Base-by-base conservation (phyloP, 176 grass and related monocot species). In the Pontederia crassipes region DNA sequence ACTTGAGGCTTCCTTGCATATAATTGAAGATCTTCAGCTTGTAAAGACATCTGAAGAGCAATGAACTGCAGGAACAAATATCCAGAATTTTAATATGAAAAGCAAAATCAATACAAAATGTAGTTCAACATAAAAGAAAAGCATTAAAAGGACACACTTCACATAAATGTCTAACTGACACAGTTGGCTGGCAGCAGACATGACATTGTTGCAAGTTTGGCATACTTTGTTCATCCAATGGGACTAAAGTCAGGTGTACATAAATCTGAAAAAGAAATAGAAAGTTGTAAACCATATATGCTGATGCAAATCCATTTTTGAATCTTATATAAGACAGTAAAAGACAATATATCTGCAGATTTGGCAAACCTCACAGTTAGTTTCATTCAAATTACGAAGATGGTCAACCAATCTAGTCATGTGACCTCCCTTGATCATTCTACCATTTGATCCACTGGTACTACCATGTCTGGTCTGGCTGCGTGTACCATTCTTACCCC, bases 401-500 rank as follows among this genome's bases (percentile, higher is more conserved):
- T 88, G 78, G 28, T 88, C 85, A 26, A 76, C 80, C 59, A 88
- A 88, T 48, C 79, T 88, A 20, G 76, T 54, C 72, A 88, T 60
- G 4, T 80, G 85, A 8, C 69, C 76, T 0, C 76, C 73, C 76
- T 69, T 88, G 57, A 66, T 69, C n/a, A 62, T 59, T 59, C 76
- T 82, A 60, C 73, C 73, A 74, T 77, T 88, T 79, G 73, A 83
- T 27, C 80, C 65, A 73, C 85, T 58, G 2, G 35, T 15, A 77
- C 59, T 83, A 13, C 80, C 77, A 73, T 88, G 26, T 58, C 85
- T 73, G 51, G 70, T 88, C 70, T 88, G 85, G 77, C 85, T 88
- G 27, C 85, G 59, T 40, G 80, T 58, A 69, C 85, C 85, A 74
- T 88, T 88, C 76, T 88, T 88, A 0, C 85, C 85, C 85, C 85